Evolutionary conservation across 2,329 filamentous ascomycete species (phyloP), one percentile per base, ranked within the genome.

Genomic region (Helotiales sp.): DNA sequence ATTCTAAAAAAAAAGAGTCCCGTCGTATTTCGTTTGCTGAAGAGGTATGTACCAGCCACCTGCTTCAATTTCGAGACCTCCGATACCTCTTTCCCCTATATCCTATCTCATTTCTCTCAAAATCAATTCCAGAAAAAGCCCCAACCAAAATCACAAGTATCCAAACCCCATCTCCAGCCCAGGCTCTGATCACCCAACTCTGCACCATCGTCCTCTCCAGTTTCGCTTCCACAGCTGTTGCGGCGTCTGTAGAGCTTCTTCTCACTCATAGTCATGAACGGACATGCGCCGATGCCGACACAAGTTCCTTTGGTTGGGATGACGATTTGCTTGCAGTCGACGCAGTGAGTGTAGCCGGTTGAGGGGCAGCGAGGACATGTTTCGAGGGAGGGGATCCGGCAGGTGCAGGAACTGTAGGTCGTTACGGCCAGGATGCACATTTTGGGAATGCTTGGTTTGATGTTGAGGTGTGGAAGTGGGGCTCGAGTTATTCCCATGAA

Each of bases 241-340:
- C 50, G 26, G 2, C 49, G 26, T 52, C 24, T 20, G 17, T n/a
- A n/a, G 10, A 15, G 6, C 17, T 13, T 54, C 50, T 20, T 54
- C 50, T 50, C 47, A 2, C 26, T 54, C 50, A 54, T 17, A 32
- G 28, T 2, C 50, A 54, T 11, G n/a, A 54, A 54, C 15, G 30
- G 50, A 34, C 50, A 54, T n/a, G 50, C 50, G 15, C 50, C 50
- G 17, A 54, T 54, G 26, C 50, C 26, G 8, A 54, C 50, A 34
- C 50, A 54, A 22, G 50, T 6, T 17, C 30, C 26, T 34, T 22
- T 54, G 17, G 15, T 22, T 8, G 30, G 15, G 13, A 11, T 5
- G 13, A 4, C 34, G 50, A 20, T 54, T 2, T 32, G 26, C 20
- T 17, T 15, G 24, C 34, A 34, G 28, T 54, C 50, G n/a, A 54